A percentile compares a stretch with the other conserved stretches of the same genome.
Evolutionary conservation across 23 red algal genomes (phyloP).

Genomic region (Gracilariopsis chorda): DNA sequence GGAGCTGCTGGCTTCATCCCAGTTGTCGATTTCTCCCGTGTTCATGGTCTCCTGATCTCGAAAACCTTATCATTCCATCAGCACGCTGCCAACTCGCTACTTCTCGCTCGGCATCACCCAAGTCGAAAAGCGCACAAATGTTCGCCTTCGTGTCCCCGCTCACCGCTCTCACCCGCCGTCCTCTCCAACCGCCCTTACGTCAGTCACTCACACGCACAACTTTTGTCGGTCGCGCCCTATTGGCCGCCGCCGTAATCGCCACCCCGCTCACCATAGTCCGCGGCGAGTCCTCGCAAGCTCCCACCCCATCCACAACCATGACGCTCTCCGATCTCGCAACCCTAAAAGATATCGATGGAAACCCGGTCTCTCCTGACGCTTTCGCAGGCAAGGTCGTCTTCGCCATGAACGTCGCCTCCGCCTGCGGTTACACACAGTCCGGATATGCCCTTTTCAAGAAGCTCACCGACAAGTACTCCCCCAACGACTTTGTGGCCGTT

Average conservation of each 20-base stretch:
- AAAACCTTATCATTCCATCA: too few species aligned
- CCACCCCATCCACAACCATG: background rate
- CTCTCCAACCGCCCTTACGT: too few species aligned
- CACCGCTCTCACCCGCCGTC: too few species aligned
- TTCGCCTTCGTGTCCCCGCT: too few species aligned
- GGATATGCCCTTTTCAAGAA: slow-evolving; percentile 62
- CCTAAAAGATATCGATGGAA: slow-evolving; percentile 47
- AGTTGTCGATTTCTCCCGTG: too few species aligned
- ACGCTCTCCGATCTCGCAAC: slow-evolving; percentile 19
- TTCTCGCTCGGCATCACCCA: too few species aligned
- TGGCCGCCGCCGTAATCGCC: background rate
- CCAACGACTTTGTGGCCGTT: slow-evolving; percentile 25
- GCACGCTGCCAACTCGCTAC: too few species aligned
- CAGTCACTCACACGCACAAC: background rate
- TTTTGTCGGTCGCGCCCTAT: background rate
- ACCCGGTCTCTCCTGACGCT: background rate
- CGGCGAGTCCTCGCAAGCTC: too few species aligned
- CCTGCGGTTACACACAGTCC: slow-evolving; percentile 59
- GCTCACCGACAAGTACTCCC: slow-evolving; percentile 46
- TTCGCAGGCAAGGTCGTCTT: slow-evolving; percentile 52
- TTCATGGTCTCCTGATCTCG: too few species aligned
- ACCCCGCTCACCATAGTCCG: background rate
- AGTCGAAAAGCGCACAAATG: too few species aligned
- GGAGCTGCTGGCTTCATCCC: too few species aligned
- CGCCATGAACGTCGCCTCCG: slow-evolving; percentile 72